Evolutionary conservation across 2,329 filamentous ascomycete genomes (phyloP).

Genomic region (Beauveria sp.): DNA sequence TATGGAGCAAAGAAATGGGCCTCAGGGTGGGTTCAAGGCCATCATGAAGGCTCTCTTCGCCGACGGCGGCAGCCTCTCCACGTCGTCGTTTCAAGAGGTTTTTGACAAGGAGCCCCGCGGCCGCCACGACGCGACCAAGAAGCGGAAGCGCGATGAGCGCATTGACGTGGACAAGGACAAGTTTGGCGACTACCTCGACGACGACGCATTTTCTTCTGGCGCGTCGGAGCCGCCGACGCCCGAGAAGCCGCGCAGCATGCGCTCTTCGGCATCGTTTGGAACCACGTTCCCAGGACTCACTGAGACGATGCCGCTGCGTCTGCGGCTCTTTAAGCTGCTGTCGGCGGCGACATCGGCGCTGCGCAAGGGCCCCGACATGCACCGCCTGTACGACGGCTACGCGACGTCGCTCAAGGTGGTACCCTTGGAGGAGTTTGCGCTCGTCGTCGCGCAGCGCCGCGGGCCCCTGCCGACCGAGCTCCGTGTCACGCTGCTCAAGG

Average conservation of each 20-base stretch:
- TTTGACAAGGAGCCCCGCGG: conserved; percentile 55
- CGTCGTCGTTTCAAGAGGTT: conserved; percentile 54
- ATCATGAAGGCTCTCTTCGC: conserved; percentile 62
- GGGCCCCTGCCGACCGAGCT: conserved; percentile 29
- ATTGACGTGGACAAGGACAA: conserved; percentile 53
- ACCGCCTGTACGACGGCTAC: conserved; percentile 52
- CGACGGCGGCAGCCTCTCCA: conserved; percentile 47
- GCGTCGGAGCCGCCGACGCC: conserved; percentile 39
- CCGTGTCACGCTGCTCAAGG: conserved; percentile 37
- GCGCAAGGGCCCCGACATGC: conserved; percentile 31
- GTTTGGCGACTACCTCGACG: conserved; percentile 53
- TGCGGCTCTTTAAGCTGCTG: conserved; percentile 53
- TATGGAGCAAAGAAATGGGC: conserved; percentile 37
- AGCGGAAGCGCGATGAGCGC: conserved; percentile 39
- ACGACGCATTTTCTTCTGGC: conserved; percentile 44
- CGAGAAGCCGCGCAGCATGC: conserved; percentile 26
- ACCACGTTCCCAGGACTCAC: conserved; percentile 24
- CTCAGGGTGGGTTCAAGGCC: conserved; percentile 39
- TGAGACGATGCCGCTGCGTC: conserved; percentile 53
- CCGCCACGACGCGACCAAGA: conserved; percentile 30
- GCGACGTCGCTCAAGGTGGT: conserved; percentile 50
- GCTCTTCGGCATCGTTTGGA: conserved; percentile 17
- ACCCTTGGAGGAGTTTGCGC: conserved; percentile 48
- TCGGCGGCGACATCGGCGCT: conserved; percentile 42
- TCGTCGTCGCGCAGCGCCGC: conserved; percentile 37